Percentiles rank a stretch among this genome's conserved stretches.
These are phyloP conservation scores for Usnea hakonensis DNA, from an alignment of 495 filamentous ascomycete genomes.

Conservation along the genomic window DNA sequence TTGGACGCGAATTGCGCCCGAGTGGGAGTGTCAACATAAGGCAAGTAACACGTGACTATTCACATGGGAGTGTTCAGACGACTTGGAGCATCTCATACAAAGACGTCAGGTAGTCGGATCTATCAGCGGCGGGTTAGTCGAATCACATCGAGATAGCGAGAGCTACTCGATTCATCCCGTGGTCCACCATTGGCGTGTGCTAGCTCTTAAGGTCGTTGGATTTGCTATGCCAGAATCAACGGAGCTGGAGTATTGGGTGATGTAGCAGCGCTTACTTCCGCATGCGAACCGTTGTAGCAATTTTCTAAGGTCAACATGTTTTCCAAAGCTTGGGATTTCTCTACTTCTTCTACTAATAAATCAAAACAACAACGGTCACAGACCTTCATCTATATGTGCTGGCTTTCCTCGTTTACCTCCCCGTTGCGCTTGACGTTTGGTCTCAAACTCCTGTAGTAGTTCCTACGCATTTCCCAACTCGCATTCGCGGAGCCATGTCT, in stretches of 20 bases:
- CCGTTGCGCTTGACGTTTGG: constrained; percentile 10
- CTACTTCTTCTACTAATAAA: neutral
- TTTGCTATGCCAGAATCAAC: too few relatives aligned
- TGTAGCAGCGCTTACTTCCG: too few relatives aligned
- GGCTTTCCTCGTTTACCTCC: constrained; percentile 8
- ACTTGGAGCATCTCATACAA: constrained; percentile 42
- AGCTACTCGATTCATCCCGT: constrained; percentile 33
- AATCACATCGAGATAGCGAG: constrained; percentile 26
- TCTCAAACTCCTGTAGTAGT: constrained; percentile 11
- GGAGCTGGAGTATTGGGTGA: too few relatives aligned
- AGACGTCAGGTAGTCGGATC: constrained; percentile 32
- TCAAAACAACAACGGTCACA: neutral
- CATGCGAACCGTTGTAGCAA: too few relatives aligned
- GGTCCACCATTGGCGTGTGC: constrained; percentile 33
- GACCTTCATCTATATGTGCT: constrained; percentile 7
- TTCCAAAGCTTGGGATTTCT: too few relatives aligned
- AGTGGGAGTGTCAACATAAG: too few relatives aligned
- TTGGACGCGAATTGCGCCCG: too few relatives aligned
- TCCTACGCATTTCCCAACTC: constrained; percentile 7
- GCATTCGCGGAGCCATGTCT: neutral
- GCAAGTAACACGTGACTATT: constrained; percentile 28
- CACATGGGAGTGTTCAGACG: constrained; percentile 29
- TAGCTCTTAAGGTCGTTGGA: constrained; percentile 28
- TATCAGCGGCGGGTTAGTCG: constrained; percentile 29
- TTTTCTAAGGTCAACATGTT: too few relatives aligned